Conservation (phyloP, 192 early-diverging fungal genomes). For the Backusella macrospora region DNA sequence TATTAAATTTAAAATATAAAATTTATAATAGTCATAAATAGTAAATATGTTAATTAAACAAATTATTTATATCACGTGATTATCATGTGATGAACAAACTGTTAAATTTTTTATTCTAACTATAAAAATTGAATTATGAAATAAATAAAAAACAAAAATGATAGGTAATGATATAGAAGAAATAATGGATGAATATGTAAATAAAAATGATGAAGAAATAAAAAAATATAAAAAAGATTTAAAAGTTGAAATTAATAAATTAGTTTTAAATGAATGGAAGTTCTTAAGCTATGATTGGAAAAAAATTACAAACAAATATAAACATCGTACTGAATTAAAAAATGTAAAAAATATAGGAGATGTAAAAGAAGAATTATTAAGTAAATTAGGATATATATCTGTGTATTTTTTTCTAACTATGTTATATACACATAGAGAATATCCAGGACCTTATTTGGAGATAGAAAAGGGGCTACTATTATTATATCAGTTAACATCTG, state of each 20-base stretch:
- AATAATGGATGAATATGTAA: no score
- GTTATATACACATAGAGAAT: neutral
- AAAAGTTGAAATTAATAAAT: neutral
- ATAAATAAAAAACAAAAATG: no score
- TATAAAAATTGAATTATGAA: no score
- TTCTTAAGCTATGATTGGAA: constrained; percentile 7
- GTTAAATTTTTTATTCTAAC: no score
- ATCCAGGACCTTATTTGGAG: neutral
- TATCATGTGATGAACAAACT: no score
- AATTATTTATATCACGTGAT: no score
- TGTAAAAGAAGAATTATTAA: neutral
- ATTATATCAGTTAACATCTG: neutral
- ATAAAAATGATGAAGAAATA: neutral
- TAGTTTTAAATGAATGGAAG: neutral
- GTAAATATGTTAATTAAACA: no score
- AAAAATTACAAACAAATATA: neutral
- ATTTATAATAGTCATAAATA: no score
- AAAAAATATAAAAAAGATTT: neutral
- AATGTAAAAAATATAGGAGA: neutral
- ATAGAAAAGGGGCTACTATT: neutral
- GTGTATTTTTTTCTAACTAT: neutral
- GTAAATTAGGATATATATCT: neutral
- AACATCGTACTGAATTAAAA: constrained; percentile 14
- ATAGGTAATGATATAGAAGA: no score
- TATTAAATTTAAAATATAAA: no score